Percentiles rank a stretch among this genome's conserved stretches.
These are phyloP conservation scores for Xanthoconium purpureum DNA, from an alignment of 768 basidiomycete species.

Conservation along the genomic window DNA sequence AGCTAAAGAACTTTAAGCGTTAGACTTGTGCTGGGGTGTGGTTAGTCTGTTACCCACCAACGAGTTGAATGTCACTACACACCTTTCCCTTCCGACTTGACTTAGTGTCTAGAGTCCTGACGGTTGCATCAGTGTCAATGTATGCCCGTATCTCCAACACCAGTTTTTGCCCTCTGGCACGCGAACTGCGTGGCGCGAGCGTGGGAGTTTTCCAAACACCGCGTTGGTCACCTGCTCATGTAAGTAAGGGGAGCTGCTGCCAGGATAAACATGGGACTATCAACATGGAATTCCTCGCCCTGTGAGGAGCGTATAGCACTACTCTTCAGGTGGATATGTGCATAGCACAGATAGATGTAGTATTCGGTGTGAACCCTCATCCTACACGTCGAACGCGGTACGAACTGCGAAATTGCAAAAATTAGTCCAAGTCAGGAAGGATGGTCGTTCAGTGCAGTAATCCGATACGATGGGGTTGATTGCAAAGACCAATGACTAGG, in stretches of 20 bases:
- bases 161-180: slow-evolving; percentile 53
- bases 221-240: slow-evolving; percentile 38
- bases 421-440: too few species aligned
- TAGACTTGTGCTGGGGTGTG: not conserved
- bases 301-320: slow-evolving; percentile 47
- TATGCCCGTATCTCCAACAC: slow-evolving; percentile 70
- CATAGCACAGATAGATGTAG: slow-evolving; percentile 44
- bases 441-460: not conserved
- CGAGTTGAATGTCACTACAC: slow-evolving; percentile 56
- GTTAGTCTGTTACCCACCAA: slow-evolving; percentile 36
- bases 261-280: too few species aligned
- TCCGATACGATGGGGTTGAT: not conserved
- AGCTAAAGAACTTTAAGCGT: slow-evolving; percentile 17
- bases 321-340: slow-evolving; percentile 64
- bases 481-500: too few species aligned
- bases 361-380: not conserved
- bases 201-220: slow-evolving; percentile 47
- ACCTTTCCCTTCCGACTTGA: slow-evolving; percentile 43
- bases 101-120: slow-evolving; percentile 49
- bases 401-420: not conserved
- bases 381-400: not conserved
- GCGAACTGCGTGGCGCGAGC: slow-evolving; percentile 52
- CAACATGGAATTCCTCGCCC: slow-evolving; percentile 39
- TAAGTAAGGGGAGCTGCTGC: too few species aligned
- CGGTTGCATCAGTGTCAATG: slow-evolving; percentile 58